A percentile compares a stretch with the other conserved stretches of the same genome.
Conservation (phyloP, 495 filamentous ascomycete species). For the Letharia columbiana region DNA sequence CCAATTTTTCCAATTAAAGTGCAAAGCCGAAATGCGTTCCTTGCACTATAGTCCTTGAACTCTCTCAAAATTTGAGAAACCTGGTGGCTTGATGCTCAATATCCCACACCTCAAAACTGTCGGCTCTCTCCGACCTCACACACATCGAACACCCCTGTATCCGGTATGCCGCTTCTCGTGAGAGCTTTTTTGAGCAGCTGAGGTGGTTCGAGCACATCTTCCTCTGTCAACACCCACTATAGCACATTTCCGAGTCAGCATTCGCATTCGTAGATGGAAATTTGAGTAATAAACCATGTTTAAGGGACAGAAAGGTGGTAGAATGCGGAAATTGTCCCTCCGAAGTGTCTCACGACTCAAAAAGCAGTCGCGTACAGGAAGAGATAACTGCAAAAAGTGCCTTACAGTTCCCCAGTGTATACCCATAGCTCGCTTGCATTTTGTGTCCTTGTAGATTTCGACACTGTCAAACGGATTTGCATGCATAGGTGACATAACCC, state of each 20-base stretch:
- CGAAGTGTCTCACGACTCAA: background rate
- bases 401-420: conserved; percentile 70
- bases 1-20: background rate
- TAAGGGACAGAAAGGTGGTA: too few relatives aligned
- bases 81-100: background rate
- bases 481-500: conserved; percentile 70
- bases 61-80: background rate
- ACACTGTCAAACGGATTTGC: conserved; percentile 83
- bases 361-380: background rate
- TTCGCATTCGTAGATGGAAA: background rate
- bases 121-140: conserved; percentile 80
- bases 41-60: background rate
- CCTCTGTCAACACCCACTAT: conserved; percentile 66
- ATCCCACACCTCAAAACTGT: conserved; percentile 49
- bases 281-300: background rate
- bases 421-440: conserved; percentile 71
- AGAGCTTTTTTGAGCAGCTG: conserved; percentile 67
- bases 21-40: background rate
- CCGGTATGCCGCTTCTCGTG: conserved; percentile 54
- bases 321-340: background rate
- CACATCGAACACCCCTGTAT: conserved; percentile 79
- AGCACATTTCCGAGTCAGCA: background rate
- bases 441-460: conserved; percentile 82
- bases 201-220: conserved; percentile 81
- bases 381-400: background rate